These are phyloP conservation scores for Hypoxylon sp. DNA, from an alignment of 2,329 filamentous ascomycete genomes.

Conservation along the genomic window DNA sequence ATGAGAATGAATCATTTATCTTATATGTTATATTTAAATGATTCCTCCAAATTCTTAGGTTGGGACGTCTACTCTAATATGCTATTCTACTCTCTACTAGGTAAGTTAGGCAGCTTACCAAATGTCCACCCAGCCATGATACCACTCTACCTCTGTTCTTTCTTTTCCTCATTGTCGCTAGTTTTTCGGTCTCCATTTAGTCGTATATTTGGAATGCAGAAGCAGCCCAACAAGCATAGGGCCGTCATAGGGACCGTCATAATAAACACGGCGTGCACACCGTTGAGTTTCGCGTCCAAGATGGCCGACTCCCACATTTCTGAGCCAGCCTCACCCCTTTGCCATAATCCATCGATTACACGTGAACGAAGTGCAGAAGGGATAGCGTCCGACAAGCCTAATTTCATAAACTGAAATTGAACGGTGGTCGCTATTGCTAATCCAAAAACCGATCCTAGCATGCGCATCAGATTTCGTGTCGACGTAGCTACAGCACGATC, in stretches of 20 bases:
- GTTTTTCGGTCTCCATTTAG: conserved; percentile 28
- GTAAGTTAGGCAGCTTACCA: background rate
- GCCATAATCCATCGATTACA: conserved; percentile 45
- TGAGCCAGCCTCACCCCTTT: conserved; percentile 26
- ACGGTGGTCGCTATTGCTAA: conserved; percentile 43
- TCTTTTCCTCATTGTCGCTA: conserved; percentile 10
- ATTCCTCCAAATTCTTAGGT: background rate
- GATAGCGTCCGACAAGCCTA: conserved; percentile 27
- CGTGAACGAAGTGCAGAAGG: conserved; percentile 30
- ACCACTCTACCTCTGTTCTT: background rate
- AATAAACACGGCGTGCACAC: conserved; percentile 48
- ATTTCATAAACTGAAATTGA: conserved; percentile 40
- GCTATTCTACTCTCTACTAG: background rate
- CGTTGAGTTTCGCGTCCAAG: conserved; percentile 47
- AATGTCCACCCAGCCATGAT: background rate
- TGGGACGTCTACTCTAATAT: background rate
- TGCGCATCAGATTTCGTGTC: conserved; percentile 51
- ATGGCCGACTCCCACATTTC: conserved; percentile 38
- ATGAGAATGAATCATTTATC: background rate
- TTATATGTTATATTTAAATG: background rate
- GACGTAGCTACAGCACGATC: conserved; percentile 52
- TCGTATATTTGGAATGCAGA: conserved; percentile 35
- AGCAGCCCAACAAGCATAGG: conserved; percentile 36
- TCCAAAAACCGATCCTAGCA: conserved; percentile 48
- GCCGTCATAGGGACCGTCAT: conserved; percentile 45